These are phyloP conservation scores for Hypsizygus marmoreus DNA, from an alignment of 768 basidiomycete genomes.

Conservation along the genomic window DNA sequence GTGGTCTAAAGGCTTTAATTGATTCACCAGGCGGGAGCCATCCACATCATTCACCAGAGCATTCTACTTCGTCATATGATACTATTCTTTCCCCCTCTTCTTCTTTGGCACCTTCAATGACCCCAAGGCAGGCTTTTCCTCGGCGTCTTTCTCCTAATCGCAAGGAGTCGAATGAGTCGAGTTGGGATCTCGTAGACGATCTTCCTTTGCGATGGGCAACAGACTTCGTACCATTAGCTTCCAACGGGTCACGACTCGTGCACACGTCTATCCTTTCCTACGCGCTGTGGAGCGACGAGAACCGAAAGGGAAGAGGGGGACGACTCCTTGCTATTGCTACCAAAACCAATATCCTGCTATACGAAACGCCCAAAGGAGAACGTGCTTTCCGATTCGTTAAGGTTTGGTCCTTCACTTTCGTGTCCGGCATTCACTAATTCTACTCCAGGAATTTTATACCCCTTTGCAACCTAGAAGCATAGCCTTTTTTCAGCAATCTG, in stretches of 20 bases:
- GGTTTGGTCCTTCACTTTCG: slow-evolving; percentile 37
- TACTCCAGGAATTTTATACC: slow-evolving; percentile 78
- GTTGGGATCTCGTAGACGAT: slow-evolving; percentile 76
- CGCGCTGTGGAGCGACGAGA: slow-evolving; percentile 67
- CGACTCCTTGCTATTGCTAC: slow-evolving; percentile 74
- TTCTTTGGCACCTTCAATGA: background rate
- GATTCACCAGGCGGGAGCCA: slow-evolving; percentile 28
- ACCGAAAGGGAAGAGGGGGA: slow-evolving; percentile 44
- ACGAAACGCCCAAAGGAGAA: slow-evolving; percentile 82
- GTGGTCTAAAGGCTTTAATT: slow-evolving; percentile 63
- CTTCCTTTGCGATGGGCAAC: slow-evolving; percentile 84
- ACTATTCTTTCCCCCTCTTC: slow-evolving; percentile 24
- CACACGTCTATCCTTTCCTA: slow-evolving; percentile 63
- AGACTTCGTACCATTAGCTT: slow-evolving; percentile 80
- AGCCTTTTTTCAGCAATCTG: slow-evolving; percentile 69
- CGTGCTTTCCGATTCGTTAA: slow-evolving; percentile 82
- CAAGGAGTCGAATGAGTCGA: slow-evolving; percentile 45
- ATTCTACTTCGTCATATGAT: slow-evolving; percentile 32
- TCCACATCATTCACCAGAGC: slow-evolving; percentile 16
- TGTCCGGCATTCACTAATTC: slow-evolving; percentile 3
- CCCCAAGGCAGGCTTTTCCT: slow-evolving; percentile 14
- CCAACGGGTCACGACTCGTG: slow-evolving; percentile 61
- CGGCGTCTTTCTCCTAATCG: slow-evolving; percentile 19
- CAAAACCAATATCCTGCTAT: slow-evolving; percentile 71
- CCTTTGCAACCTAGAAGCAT: slow-evolving; percentile 68